Evolutionary conservation across 108 stramenopile species (phyloP), one percentile per base, ranked within the genome.

Genomic region (Parietichytrium sp.): DNA sequence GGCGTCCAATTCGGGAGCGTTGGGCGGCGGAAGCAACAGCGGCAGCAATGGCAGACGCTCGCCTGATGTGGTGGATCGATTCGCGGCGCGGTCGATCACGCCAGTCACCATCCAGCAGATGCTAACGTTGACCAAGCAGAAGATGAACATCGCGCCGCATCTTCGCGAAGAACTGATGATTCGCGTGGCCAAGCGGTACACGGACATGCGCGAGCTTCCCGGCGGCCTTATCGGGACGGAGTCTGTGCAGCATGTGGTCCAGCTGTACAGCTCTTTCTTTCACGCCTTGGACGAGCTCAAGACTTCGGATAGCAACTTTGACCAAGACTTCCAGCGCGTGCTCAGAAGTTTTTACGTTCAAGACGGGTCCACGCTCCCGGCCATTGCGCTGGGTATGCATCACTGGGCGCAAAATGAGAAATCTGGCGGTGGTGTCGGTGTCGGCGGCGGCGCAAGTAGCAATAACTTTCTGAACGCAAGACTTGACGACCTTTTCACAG

Each of bases 401-500:
- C 25, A 82, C 61, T 78, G 61, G 29, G 51, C 30, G 72, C 26
- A 20, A 8, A 4, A 3, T 18, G 4, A 29, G 48, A 18, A 18
- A 18, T 13, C 8, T 25, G 53, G n/a, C n/a, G n/a, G n/a, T n/a
- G n/a, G n/a, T n/a, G n/a, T n/a, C 53, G 53, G 54, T 52, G 12
- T 4, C 10, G 12, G 4, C 12, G 52, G 7, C 31, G 48, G 52
- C 4, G 12, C 42, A 23, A 45, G 38, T 1, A 83, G 80, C 2
- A 29, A 83, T 29, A 18, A 49, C 38, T 33, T 36, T 42, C 89
- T 93, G 20, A 95, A 98, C 88, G 89, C 87, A 36, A 96, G 97
- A 84, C 88, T 99, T 79, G 98, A 99, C 88, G 85, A 93, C 30
- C 98, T 99, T 80, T 99, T 98, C 87, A 89, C 96, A 82, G 90